phyloP scores from a whole-genome alignment of 805 yeast genomes.

The Yarrowia osloensis region DNA sequence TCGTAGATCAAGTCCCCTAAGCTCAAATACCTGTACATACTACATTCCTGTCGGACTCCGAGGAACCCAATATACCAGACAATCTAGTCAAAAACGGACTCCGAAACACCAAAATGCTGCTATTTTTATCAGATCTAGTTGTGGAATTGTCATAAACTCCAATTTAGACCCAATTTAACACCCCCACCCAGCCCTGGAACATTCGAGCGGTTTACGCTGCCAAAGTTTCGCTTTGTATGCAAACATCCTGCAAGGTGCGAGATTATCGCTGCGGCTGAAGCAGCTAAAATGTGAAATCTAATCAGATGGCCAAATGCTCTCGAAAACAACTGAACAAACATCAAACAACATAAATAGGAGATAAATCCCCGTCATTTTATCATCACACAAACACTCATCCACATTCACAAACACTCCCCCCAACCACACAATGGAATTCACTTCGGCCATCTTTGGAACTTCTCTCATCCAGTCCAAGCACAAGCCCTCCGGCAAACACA shows the following conservation, averaged over 20 bases:
- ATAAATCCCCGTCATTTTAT: neutral
- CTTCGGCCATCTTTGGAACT: neutral
- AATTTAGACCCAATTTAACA: neutral
- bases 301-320: neutral
- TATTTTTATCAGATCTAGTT: neutral
- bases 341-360: neutral
- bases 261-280: neutral
- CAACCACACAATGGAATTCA: neutral
- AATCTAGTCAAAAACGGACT: too few species aligned
- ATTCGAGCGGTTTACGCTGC: neutral
- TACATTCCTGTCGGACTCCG: neutral
- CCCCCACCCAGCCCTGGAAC: neutral
- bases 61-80: too few species aligned
- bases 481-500: neutral
- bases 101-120: neutral
- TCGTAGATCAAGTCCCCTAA: too few species aligned
- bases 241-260: constrained; percentile 4
- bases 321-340: neutral
- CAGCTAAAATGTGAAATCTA: neutral
- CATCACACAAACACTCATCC: neutral
- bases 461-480: neutral
- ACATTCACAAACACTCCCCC: neutral
- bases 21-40: too few species aligned
- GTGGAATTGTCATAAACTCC: too few species aligned
- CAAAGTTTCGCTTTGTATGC: neutral